phyloP scores from a whole-genome alignment of 108 stramenopile species.

The Discostella stelligeroides region DNA sequence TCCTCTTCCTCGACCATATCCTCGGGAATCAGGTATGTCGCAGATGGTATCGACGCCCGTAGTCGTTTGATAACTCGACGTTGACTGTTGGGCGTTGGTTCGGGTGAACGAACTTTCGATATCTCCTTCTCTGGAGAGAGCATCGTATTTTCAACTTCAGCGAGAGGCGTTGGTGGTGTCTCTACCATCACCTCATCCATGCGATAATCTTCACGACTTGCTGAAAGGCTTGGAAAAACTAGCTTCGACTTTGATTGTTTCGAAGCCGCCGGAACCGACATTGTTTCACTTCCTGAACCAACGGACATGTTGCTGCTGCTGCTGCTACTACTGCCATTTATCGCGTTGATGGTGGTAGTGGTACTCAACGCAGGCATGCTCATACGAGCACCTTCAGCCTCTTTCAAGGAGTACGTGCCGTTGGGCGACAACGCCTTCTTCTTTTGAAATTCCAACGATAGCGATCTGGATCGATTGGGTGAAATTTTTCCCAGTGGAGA shows the following conservation, averaged over 20 bases:
- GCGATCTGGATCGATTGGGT: conserved; percentile 17
- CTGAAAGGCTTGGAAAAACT: conserved; percentile 3
- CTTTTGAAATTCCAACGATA: conserved; percentile 1
- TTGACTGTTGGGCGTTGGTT: conserved; percentile 53
- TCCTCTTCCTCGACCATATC: conserved; percentile 27
- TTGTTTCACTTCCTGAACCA: conserved; percentile 14
- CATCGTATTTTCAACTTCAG: background rate
- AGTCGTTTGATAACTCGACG: conserved; percentile 39
- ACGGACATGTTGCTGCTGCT: conserved; percentile 17
- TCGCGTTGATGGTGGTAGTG: background rate
- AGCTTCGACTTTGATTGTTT: background rate
- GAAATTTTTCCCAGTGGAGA: conserved; percentile 36
- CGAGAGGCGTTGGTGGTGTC: conserved; percentile 2
- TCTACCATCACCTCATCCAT: background rate
- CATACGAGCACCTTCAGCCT: conserved; percentile 17
- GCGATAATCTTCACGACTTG: background rate
- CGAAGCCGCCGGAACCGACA: background rate
- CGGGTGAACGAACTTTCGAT: conserved; percentile 31
- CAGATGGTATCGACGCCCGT: conserved; percentile 35
- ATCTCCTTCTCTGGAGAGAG: conserved; percentile 12
- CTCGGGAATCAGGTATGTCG: conserved; percentile 28
- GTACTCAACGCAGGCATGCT: background rate
- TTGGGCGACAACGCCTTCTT: conserved; percentile 26
- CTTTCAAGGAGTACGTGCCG: conserved; percentile 40
- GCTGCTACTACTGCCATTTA: background rate